These are phyloP conservation scores for Colletotrichum filicis DNA, from an alignment of 2,329 filamentous ascomycete species.

Conservation along the genomic window DNA sequence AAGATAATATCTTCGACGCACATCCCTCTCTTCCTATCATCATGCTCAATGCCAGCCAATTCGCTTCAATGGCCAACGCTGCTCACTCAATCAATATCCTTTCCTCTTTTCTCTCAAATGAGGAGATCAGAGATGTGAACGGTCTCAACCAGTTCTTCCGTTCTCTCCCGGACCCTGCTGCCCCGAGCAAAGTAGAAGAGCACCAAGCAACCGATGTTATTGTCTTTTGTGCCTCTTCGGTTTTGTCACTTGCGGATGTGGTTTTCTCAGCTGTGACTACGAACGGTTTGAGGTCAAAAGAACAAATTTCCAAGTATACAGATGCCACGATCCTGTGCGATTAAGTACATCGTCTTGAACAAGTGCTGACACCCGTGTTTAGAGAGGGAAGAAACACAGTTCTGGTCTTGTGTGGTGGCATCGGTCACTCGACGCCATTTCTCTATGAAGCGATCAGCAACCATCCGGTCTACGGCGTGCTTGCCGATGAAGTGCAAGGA, in stretches of 20 bases:
- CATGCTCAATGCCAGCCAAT: no score
- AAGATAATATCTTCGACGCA: no score
- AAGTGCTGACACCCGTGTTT: neutral
- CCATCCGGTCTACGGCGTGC: slow-evolving; percentile 41
- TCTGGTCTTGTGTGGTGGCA: slow-evolving; percentile 55
- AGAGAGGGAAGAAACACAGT: slow-evolving; percentile 21
- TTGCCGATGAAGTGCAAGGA: slow-evolving; percentile 44
- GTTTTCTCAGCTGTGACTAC: slow-evolving; percentile 16
- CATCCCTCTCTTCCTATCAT: no score
- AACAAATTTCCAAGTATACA: neutral
- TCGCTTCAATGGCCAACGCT: neutral
- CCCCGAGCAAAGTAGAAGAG: neutral
- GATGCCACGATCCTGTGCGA: no score
- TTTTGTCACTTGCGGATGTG: slow-evolving; percentile 23
- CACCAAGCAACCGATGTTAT: slow-evolving; percentile 21
- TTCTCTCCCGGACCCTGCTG: neutral
- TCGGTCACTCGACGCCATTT: slow-evolving; percentile 55
- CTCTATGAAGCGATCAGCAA: slow-evolving; percentile 52
- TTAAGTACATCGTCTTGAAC: no score
- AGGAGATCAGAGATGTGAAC: neutral
- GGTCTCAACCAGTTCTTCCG: slow-evolving; percentile 14
- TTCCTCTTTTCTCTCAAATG: slow-evolving; percentile 22
- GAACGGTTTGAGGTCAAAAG: no score
- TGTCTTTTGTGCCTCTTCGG: slow-evolving; percentile 31
- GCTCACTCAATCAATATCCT: slow-evolving; percentile 22